Evolutionary conservation across 106 monocot genomes (phyloP).

Genomic region (Alisma plantagoaquatica): DNA sequence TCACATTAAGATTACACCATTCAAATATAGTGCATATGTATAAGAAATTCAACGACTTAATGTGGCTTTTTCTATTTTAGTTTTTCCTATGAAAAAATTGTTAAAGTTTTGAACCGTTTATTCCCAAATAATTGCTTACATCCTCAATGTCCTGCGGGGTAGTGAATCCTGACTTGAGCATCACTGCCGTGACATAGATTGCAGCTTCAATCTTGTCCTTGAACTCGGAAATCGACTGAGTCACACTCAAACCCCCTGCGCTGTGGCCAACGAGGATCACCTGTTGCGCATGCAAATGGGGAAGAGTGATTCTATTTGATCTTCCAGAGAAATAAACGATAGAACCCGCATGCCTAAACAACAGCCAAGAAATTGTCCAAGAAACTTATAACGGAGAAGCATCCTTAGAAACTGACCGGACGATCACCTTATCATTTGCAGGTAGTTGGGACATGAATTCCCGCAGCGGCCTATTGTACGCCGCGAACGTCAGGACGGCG

Average conservation of each 20-base stretch:
- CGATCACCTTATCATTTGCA: background rate
- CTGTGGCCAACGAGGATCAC: conserved; percentile 27
- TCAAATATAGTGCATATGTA: background rate
- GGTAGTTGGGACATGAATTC: background rate
- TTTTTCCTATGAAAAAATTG: background rate
- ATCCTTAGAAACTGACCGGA: background rate
- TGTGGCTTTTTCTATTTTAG: background rate
- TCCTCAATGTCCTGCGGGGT: conserved; percentile 23
- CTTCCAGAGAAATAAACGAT: background rate
- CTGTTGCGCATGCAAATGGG: conserved; percentile 4
- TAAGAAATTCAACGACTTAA: background rate
- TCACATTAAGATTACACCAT: too few species aligned
- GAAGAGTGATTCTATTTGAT: background rate
- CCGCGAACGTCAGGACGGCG: background rate
- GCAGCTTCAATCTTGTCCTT: conserved; percentile 22
- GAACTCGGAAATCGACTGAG: conserved; percentile 19
- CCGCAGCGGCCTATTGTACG: background rate
- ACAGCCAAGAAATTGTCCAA: background rate
- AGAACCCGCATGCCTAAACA: background rate
- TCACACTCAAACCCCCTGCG: conserved; percentile 24
- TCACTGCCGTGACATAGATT: conserved; percentile 35
- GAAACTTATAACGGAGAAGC: background rate
- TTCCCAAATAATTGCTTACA: conserved; percentile 4
- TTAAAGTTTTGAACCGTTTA: background rate
- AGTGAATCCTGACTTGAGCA: conserved; percentile 26